A percentile compares a stretch with the other conserved stretches of the same genome.
Conservation (phyloP, 2,329 filamentous ascomycete genomes). For the Sporothrix pallida region DNA sequence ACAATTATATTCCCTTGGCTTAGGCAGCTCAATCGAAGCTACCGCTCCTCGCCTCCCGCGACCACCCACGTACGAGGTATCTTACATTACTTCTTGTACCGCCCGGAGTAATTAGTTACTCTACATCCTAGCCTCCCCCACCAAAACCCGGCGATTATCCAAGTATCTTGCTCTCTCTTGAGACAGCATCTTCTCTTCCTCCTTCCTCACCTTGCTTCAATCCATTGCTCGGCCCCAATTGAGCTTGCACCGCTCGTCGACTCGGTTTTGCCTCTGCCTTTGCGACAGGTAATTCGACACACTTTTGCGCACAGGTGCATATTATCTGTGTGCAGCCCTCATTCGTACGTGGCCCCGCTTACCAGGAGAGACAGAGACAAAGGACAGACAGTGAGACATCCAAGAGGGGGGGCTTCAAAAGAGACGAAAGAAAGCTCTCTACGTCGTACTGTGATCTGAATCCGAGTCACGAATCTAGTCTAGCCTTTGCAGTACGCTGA, state of each 20-base stretch:
- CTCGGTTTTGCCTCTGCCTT: background rate
- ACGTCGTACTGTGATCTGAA: constrained; percentile 9
- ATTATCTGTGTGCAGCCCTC: constrained; percentile 21
- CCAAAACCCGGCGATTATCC: constrained; percentile 1
- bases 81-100: background rate
- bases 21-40: constrained; percentile 29
- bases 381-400: constrained; percentile 28
- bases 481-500: constrained; percentile 25
- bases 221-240: constrained; percentile 9
- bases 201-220: background rate
- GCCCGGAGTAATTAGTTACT: constrained; percentile 19
- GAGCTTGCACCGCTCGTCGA: background rate
- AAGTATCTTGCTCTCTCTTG: background rate
- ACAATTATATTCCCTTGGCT: background rate
- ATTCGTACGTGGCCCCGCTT: constrained; percentile 21
- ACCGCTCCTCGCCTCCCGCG: background rate
- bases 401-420: background rate
- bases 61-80: background rate
- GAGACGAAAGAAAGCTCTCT: constrained; percentile 20
- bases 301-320: constrained; percentile 24
- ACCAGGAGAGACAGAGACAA: constrained; percentile 12
- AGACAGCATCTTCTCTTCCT: background rate
- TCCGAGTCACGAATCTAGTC: constrained; percentile 22
- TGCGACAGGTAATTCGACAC: constrained; percentile 14
- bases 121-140: constrained; percentile 15